Evolutionary conservation across 2,329 filamentous ascomycete genomes (phyloP).

Genomic region (Diaporthe caulivora): DNA sequence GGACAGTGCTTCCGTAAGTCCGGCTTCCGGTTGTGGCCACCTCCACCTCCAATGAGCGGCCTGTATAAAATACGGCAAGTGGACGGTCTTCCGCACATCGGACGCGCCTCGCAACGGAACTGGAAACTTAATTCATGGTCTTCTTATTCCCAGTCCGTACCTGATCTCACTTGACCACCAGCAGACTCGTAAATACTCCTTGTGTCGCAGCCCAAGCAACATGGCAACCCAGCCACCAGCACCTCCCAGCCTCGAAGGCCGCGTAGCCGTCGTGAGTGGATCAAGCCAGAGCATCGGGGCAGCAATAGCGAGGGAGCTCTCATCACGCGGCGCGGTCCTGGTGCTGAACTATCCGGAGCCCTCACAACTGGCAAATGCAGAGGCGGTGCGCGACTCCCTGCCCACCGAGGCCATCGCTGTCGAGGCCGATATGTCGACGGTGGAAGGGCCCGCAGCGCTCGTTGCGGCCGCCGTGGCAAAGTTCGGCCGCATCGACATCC

Average conservation of each 20-base stretch:
- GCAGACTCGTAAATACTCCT: not conserved
- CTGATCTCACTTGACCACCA: not conserved
- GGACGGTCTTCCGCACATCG: not conserved
- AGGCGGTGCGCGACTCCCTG: slow-evolving; percentile 54
- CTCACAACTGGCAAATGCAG: not conserved
- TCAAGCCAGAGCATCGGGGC: not conserved
- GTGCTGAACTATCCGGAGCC: slow-evolving; percentile 18
- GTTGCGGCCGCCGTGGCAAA: not conserved
- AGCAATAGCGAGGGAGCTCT: slow-evolving; percentile 30
- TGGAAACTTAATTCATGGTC: no score
- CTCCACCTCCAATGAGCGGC: not conserved
- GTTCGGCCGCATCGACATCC: slow-evolving; percentile 22
- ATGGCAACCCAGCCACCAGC: not conserved
- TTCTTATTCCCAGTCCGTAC: not conserved
- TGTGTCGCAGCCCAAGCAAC: not conserved
- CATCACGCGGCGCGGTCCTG: slow-evolving; percentile 14
- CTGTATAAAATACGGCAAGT: not conserved
- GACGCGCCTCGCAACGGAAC: not conserved
- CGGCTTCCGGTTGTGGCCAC: not conserved
- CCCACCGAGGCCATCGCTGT: slow-evolving; percentile 58
- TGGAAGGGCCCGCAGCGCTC: slow-evolving; percentile 62
- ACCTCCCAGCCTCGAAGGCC: not conserved
- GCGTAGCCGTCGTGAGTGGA: not conserved
- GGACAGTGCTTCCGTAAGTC: not conserved
- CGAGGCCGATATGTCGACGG: slow-evolving; percentile 70